Base-by-base conservation (phyloP, 441 rosid genomes). In the Croton setiger region DNA sequence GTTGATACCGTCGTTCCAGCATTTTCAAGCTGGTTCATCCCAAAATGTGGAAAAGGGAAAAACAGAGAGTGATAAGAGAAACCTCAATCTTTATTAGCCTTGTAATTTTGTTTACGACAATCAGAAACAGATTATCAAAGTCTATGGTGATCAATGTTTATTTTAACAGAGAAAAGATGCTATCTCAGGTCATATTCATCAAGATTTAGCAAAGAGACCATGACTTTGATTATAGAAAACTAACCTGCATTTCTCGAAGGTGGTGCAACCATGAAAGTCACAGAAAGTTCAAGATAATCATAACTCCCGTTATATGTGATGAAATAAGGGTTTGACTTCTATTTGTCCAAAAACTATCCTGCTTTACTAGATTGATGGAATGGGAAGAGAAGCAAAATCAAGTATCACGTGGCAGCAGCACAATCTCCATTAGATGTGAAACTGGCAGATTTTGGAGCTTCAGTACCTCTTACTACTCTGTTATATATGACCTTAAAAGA, bases 401-500 rank as follows among this genome's bases (percentile, higher is more conserved):
- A 58, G 44, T 55, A 72, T 82, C 79, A 87, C 56, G 82, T 72
- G 33, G 85, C 75, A 69, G 75, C 67, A 66, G 88, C 83, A 77
- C 80, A 79, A 44, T 74, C 83, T 66, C 77, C 85, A 47, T 65
- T 71, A n/a, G 82, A 65, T 76, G 80, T 60, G 69, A 81, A 64
- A 75, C 67, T 69, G 48, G 81, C 63, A 66, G 84, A 68, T 74
- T 87, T 89, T 59, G 91, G 88, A 83, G 86, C 75, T 80, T 86
- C 96, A 27, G 88, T 89, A 64, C 89, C 89, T 79, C 96, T 80
- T 71, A 96, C 87, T 43, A 96, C 94, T 78, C 97, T 84, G 86
- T 80, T 96, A 76, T 79, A 85, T 69, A 75, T 67, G 61, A 87
- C 79, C 83, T 96, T 96, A 78, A 92, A 96, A 48, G 96, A 85